Evolutionary conservation across 495 filamentous ascomycete genomes (phyloP).

Genomic region (Tricharina praecox): DNA sequence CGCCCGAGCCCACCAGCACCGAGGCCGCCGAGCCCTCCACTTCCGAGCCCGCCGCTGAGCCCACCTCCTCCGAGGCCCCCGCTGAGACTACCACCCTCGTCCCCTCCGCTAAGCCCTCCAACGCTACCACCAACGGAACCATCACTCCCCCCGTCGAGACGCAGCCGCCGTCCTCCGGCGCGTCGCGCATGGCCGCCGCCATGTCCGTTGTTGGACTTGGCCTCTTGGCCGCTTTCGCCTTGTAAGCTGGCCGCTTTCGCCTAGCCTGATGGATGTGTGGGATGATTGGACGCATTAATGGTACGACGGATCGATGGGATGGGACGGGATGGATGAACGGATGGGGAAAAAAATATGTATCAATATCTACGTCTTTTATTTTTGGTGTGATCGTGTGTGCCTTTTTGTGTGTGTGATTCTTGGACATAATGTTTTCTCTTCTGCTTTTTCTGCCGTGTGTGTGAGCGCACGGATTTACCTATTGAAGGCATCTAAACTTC

Average conservation of each 20-base stretch:
- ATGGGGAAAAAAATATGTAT: too few species aligned
- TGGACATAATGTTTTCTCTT: not conserved
- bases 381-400: too few species aligned
- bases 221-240: conserved; percentile 2
- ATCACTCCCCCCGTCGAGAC: conserved; percentile 2
- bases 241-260: not conserved
- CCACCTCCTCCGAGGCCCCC: conserved; percentile 1
- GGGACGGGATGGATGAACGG: not conserved
- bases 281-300: not conserved
- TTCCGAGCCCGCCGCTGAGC: not conserved
- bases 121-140: not conserved
- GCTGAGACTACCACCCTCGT: not conserved
- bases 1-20: not conserved
- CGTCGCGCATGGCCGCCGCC: not conserved
- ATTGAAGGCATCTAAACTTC: too few species aligned
- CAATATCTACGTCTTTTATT: too few species aligned
- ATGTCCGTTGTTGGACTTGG: not conserved
- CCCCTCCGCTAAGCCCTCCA: not conserved
- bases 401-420: not conserved
- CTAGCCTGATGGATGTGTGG: not conserved
- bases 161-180: not conserved
- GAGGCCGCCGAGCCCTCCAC: not conserved
- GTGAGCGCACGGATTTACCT: too few species aligned
- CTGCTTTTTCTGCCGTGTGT: too few species aligned
- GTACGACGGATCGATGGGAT: not conserved